Conservation (phyloP, 2,329 filamentous ascomycete genomes). For the Botrytis byssoidea region DNA sequence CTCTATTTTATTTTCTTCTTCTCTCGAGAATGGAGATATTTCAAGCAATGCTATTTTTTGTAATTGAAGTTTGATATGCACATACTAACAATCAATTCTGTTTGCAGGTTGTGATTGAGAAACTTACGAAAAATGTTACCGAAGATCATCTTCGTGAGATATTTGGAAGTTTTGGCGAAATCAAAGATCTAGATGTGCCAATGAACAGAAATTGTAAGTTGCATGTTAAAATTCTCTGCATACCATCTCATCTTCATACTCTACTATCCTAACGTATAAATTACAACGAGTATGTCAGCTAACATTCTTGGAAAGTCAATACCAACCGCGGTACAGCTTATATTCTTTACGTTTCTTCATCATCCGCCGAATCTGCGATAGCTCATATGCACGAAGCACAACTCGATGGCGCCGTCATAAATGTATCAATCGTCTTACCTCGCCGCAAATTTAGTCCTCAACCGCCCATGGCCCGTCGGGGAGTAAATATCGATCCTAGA, state of each 20-base stretch:
- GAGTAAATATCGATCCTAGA: constrained; percentile 58
- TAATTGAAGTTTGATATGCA: constrained; percentile 22
- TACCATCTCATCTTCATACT: background rate
- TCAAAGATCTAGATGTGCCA: constrained; percentile 84
- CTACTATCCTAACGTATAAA: background rate
- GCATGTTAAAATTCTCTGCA: background rate
- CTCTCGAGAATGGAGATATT: background rate
- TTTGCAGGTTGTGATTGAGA: constrained; percentile 80
- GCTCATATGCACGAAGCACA: constrained; percentile 98
- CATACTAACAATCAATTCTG: constrained; percentile 42
- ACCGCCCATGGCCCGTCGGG: constrained; percentile 68
- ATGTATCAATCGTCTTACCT: constrained; percentile 41
- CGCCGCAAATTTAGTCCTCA: constrained; percentile 69
- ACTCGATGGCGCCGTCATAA: constrained; percentile 40
- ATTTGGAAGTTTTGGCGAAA: constrained; percentile 82
- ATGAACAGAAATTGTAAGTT: constrained; percentile 78
- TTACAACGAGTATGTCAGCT: constrained; percentile 25
- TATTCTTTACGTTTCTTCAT: constrained; percentile 75
- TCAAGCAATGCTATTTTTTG: background rate
- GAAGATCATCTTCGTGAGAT: constrained; percentile 87
- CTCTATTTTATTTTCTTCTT: background rate
- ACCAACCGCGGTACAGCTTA: constrained; percentile 93
- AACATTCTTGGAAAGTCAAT: constrained; percentile 57
- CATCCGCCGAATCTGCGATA: constrained; percentile 83
- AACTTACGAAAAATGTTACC: constrained; percentile 91